Base-by-base conservation (phyloP, 495 filamentous ascomycete genomes). In the Penicillium malachiteum region DNA sequence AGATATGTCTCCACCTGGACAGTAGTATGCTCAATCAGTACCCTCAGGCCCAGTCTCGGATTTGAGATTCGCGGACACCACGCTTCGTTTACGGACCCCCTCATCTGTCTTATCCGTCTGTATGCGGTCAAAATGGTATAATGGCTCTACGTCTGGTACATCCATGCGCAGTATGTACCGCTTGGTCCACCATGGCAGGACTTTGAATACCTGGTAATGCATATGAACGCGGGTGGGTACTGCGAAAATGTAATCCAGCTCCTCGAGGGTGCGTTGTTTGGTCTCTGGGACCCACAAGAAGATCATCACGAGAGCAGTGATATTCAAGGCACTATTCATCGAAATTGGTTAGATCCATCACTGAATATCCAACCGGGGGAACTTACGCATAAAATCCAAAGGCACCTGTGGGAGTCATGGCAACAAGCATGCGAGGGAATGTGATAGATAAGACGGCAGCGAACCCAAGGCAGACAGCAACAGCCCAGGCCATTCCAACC, bases 171-270 rank as follows among this genome's bases (percentile, higher is more conserved):
- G 69, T 32, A 93, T 69, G 54, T 82, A 89, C 17, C 83, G 75
- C 66, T 84, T 86, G 66, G 89, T 61, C 80, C 83, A 92, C 73
- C 80, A 93, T 1, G 84, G 83, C n/a, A 90, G 71, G 3, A 76
- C 82, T 57, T 82, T 76, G 50, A 67, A 79, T 30, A 83, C 32
- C 71, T 94, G 87, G 64, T 91, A 89, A 33, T 56, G 56, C 63
- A 80, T 81, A 65, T 90, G 87, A 38, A 76, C 77, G 41, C 78
- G 61, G 16, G 81, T 87, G 0, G 86, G 86, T 8, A 91, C 87
- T 7, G 84, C 87, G 56, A 91, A 95, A 51, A 95, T 83, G 62
- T 91, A 90, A 69, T 95, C 89, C 37, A 95, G 75, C 66, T 95
- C 90, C 68, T 95, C 89, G 10, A 92, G 80, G 3, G 88, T 90